These are phyloP conservation scores for Arthrobotrys conoides DNA, from an alignment of 2,329 filamentous ascomycete genomes.

Conservation along the genomic window DNA sequence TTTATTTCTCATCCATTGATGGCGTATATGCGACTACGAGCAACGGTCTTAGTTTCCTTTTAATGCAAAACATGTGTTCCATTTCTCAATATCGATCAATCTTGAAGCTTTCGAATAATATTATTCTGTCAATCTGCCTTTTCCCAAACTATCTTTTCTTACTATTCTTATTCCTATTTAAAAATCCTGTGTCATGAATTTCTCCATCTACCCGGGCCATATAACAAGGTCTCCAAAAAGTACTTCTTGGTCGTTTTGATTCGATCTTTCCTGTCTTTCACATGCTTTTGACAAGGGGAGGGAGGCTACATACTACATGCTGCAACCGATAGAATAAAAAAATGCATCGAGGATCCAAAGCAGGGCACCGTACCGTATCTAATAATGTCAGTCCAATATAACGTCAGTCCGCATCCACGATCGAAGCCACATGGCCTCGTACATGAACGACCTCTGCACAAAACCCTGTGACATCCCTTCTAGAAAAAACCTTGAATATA, in stretches of 20 bases:
- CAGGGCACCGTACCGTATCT: conserved; percentile 14
- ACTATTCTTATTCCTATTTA: background rate
- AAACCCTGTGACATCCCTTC: conserved; percentile 52
- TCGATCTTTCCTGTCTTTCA: conserved; percentile 27
- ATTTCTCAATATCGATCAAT: background rate
- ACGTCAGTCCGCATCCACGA: conserved; percentile 41
- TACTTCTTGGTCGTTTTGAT: conserved; percentile 15
- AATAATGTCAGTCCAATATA: conserved; percentile 24
- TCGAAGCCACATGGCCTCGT: conserved; percentile 50
- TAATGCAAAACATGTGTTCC: conserved; percentile 9
- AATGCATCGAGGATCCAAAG: conserved; percentile 10
- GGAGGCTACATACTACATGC: conserved; percentile 9
- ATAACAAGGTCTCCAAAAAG: conserved; percentile 21
- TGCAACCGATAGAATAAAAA: conserved; percentile 25
- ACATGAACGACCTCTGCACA: conserved; percentile 31
- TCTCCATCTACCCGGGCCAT: conserved; percentile 2
- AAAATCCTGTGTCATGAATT: background rate
- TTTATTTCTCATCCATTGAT: conserved; percentile 18
- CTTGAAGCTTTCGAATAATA: background rate
- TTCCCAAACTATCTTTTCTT: background rate
- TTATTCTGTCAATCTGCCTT: background rate
- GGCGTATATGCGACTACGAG: conserved; percentile 50
- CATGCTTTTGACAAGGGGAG: conserved; percentile 36
- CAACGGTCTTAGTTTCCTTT: conserved; percentile 41
- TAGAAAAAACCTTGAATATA: conserved; percentile 31